Evolutionary conservation across 2,329 filamentous ascomycete genomes (phyloP), one percentile per base, ranked within the genome.

Genomic region (Hypoxylon sp.): DNA sequence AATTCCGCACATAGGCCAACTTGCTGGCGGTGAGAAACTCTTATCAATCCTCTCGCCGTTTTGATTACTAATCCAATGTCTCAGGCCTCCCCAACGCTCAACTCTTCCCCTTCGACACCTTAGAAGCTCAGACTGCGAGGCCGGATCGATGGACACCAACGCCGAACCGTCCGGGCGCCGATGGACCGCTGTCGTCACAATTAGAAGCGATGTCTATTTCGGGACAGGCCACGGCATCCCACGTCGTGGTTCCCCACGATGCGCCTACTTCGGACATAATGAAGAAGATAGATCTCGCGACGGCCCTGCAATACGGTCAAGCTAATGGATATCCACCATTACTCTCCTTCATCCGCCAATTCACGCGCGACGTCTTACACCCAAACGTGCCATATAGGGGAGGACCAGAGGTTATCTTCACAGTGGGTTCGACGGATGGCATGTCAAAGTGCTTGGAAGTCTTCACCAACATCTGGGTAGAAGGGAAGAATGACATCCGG

Each of bases 61-160:
- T 21, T 7, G 45, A 56, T 50, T 52, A 52, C 55, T 69, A 28
- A 64, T 48, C 17, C 30, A 51, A 45, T 51, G 11, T 52, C 19
- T 30, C 69, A 94, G 93, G 93, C 66, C 87, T 97, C 21, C 94
- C 94, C 14, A 91, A 96, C 79, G 84, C 90, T 41, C 86, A 87
- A 63, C 93, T 93, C 81, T 98, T 98, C 76, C 94, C 94, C 7
- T 97, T 92, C 80, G 94, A 98, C 75, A 96, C 93, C 0, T 88
- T 98, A 69, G 93, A 97, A 80, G 93, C 94, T 43, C 89, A 91
- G 71, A 88, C 91, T 67, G 93, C 93, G 32, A 87, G 88, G 68
- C 90, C 93, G 6, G 84, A 91, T 70, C 88, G 94, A 79, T 96
- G 92, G 85, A 85, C 87, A 34, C 91, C 91, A 0, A 90, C 90